Conservation (phyloP, 164 flowering plant genomes). For the Liriodendron chinense region DNA sequence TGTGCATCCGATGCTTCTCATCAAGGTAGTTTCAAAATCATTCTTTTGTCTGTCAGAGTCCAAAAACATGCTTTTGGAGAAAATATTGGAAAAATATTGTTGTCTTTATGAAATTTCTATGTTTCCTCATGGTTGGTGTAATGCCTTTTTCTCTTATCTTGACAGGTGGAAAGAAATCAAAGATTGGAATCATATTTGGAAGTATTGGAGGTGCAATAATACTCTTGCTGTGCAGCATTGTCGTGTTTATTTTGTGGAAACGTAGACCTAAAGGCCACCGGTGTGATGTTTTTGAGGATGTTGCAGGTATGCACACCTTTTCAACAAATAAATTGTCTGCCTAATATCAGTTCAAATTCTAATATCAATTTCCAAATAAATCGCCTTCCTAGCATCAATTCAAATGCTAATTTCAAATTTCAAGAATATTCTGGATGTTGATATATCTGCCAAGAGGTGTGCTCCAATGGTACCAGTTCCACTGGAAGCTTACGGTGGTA, state of each 20-base stretch:
- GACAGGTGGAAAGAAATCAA: conserved; percentile 63
- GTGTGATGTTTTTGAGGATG: conserved; percentile 82
- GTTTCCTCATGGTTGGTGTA: not conserved
- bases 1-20: conserved; percentile 45
- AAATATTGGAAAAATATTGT: too few relatives aligned
- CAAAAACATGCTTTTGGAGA: not conserved
- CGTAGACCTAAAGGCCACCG: conserved; percentile 52
- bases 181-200: conserved; percentile 59
- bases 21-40: conserved; percentile 39
- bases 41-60: not conserved
- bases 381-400: not conserved
- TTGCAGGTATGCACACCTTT: conserved; percentile 52
- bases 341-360: not conserved
- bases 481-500: too few relatives aligned
- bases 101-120: not conserved
- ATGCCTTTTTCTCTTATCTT: conserved; percentile 7
- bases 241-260: conserved; percentile 49
- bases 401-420: not conserved
- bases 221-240: conserved; percentile 39
- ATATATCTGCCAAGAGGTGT: not conserved
- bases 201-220: conserved; percentile 44
- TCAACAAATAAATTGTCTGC: not conserved
- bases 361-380: not conserved
- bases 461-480: too few relatives aligned
- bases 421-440: not conserved